Percentiles rank a stretch among this genome's conserved stretches.
Evolutionary conservation across 306 rosid genomes (phyloP).

Genomic region (Betula pendula): DNA sequence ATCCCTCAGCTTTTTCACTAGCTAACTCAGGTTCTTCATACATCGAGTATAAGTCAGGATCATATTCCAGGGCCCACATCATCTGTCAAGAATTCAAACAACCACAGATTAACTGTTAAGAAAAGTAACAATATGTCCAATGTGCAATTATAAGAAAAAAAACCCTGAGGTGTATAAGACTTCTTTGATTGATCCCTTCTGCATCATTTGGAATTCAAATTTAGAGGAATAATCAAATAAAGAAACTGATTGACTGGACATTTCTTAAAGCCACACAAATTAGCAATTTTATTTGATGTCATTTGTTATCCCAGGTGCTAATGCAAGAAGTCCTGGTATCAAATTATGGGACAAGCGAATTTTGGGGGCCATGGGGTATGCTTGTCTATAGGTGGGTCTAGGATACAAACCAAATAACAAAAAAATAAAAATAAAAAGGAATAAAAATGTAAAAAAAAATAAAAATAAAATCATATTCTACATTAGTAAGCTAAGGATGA

Average conservation of each 20-base stretch:
- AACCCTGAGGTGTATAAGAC: background rate
- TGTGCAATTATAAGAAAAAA: background rate
- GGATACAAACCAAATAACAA: background rate
- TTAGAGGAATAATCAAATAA: background rate
- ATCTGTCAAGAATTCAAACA: slow-evolving; percentile 56
- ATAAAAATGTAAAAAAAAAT: too few relatives aligned
- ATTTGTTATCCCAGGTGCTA: too few relatives aligned
- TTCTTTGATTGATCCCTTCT: background rate
- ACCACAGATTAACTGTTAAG: slow-evolving; percentile 6
- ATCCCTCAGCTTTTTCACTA: slow-evolving; percentile 46
- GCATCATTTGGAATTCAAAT: background rate
- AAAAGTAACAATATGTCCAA: background rate
- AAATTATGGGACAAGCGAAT: background rate
- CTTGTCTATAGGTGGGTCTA: background rate
- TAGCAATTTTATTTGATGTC: background rate
- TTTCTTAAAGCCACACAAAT: background rate
- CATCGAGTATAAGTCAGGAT: slow-evolving; percentile 63
- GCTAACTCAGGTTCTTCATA: slow-evolving; percentile 66
- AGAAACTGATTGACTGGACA: background rate
- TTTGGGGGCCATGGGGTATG: background rate
- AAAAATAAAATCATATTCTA: background rate
- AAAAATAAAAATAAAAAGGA: background rate
- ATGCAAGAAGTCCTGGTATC: background rate
- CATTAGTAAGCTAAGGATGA: background rate
- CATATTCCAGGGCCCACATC: slow-evolving; percentile 99